Conservation (phyloP, 2,329 filamentous ascomycete genomes). For the Botrytis paeoniae region DNA sequence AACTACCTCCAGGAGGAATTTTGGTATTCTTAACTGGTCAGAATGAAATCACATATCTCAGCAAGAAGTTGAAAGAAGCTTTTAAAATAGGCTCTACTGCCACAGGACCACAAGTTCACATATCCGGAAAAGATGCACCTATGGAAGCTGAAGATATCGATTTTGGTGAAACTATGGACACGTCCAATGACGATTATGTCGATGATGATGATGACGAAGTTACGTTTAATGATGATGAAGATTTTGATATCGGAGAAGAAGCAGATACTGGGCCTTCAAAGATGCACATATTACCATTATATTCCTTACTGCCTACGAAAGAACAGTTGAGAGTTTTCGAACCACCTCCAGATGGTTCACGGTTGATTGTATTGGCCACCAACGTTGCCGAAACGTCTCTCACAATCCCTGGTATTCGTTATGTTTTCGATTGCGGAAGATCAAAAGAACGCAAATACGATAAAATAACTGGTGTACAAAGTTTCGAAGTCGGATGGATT, state of each 20-base stretch:
- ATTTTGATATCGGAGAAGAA: conserved; percentile 62
- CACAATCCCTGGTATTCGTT: conserved; percentile 91
- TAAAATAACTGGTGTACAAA: conserved; percentile 84
- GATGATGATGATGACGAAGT: conserved; percentile 61
- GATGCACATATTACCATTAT: conserved; percentile 88
- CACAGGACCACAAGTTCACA: conserved; percentile 64
- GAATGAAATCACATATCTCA: conserved; percentile 83
- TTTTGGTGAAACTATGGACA: conserved; percentile 63
- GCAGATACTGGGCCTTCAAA: conserved; percentile 64
- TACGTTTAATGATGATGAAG: conserved; percentile 46
- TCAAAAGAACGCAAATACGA: conserved; percentile 92
- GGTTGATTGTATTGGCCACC: conserved; percentile 85
- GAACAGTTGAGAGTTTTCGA: conserved; percentile 93
- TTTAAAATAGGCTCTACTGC: conserved; percentile 48
- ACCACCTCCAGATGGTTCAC: conserved; percentile 73
- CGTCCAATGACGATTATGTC: conserved; percentile 53
- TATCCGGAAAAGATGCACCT: conserved; percentile 73
- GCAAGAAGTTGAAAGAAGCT: conserved; percentile 70
- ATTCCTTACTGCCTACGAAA: conserved; percentile 84
- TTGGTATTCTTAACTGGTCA: conserved; percentile 93
- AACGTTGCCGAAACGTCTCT: conserved; percentile 97
- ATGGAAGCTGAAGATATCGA: conserved; percentile 86
- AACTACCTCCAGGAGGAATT: conserved; percentile 86
- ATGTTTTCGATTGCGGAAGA: conserved; percentile 92
- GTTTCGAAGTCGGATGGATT: conserved; percentile 93